Evolutionary conservation across 2,329 filamentous ascomycete genomes (phyloP).

Genomic region (Thielaviopsis euricoi): DNA sequence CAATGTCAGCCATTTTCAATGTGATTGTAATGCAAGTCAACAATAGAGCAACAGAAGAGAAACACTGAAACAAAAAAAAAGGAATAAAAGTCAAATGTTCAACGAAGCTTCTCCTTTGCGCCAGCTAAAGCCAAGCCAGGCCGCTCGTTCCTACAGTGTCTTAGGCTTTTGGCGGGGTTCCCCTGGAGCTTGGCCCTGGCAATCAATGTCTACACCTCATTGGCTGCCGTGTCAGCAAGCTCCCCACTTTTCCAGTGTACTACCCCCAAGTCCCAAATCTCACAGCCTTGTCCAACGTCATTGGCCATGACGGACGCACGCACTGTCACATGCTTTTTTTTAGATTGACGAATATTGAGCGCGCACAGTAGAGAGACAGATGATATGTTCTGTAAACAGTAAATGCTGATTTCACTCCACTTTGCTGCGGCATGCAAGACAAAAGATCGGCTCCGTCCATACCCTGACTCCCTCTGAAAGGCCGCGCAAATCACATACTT

Average conservation of each 20-base stretch:
- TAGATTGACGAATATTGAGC: no score
- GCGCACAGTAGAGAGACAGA: no score
- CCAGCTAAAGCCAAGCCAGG: background rate
- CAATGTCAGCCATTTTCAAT: conserved; percentile 32
- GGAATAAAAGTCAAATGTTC: background rate
- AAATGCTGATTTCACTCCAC: no score
- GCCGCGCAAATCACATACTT: conserved; percentile 34
- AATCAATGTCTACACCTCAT: background rate
- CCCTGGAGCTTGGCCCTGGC: background rate
- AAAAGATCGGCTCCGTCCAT: conserved; percentile 36
- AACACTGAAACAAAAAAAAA: background rate
- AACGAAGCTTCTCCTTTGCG: conserved; percentile 1
- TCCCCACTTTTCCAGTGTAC: conserved; percentile 4
- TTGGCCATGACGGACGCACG: no score
- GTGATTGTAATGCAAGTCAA: background rate
- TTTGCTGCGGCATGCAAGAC: conserved; percentile 31
- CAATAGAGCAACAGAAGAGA: background rate
- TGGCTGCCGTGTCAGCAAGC: conserved; percentile 7
- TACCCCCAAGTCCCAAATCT: background rate
- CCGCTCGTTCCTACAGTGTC: background rate
- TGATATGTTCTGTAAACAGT: no score
- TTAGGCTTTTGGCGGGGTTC: conserved; percentile 6
- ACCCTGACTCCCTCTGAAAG: conserved; percentile 32
- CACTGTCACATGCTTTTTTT: background rate
- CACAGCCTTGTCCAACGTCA: conserved; percentile 1